phyloP scores from a whole-genome alignment of 331 rosid genomes.

The Acacia pycnantha region DNA sequence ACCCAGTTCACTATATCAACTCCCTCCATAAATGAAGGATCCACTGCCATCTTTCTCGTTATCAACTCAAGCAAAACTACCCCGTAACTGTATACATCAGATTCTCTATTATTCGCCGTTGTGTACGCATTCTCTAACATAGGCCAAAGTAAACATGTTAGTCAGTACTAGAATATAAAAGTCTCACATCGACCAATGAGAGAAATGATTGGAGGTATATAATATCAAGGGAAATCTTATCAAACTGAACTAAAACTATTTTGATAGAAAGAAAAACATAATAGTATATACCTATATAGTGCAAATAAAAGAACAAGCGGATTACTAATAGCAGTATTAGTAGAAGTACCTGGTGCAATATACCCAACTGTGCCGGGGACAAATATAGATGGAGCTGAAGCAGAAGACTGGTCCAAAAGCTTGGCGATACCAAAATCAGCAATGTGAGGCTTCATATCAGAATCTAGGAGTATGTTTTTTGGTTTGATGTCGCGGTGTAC shows the following conservation, averaged over 20 bases:
- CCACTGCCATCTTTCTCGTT: slow-evolving; percentile 57
- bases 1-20: slow-evolving; percentile 57
- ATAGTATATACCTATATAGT: not conserved
- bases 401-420: slow-evolving; percentile 36
- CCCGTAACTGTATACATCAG: slow-evolving; percentile 67
- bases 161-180: not conserved
- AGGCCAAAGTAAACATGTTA: slow-evolving; percentile 14
- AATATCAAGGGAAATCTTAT: too few relatives aligned
- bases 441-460: slow-evolving; percentile 78
- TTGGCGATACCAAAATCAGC: slow-evolving; percentile 82
- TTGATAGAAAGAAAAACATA: not conserved
- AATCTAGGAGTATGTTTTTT: slow-evolving; percentile 51
- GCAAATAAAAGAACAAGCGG: not conserved
- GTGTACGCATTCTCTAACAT: slow-evolving; percentile 57
- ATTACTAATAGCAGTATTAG: not conserved
- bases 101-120: slow-evolving; percentile 37
- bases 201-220: too few relatives aligned
- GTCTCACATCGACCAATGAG: not conserved
- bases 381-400: slow-evolving; percentile 32
- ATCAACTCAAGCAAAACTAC: slow-evolving; percentile 67
- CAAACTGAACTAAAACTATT: too few relatives aligned
- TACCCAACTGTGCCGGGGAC: slow-evolving; percentile 74
- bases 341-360: slow-evolving; percentile 74
- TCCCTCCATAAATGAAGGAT: slow-evolving; percentile 51
- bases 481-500: slow-evolving; percentile 5